Conservation (phyloP, 306 rosid genomes). For the Rosa lucieae region DNA sequence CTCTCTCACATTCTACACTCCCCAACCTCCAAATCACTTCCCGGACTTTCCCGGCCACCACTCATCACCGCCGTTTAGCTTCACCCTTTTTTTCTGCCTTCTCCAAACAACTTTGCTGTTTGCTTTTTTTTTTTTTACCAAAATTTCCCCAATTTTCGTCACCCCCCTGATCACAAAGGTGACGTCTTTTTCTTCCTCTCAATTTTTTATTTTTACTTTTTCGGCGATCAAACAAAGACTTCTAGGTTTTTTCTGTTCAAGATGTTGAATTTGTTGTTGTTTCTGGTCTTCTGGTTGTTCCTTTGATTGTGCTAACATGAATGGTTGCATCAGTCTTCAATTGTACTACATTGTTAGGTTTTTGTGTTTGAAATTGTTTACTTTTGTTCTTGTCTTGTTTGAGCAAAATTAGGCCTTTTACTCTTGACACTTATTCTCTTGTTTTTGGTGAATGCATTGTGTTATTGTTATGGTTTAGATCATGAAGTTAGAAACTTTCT, state of each 20-base stretch:
- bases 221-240: neutral
- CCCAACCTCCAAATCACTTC: neutral
- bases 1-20: neutral
- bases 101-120: neutral
- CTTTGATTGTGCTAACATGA: neutral
- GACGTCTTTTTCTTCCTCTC: neutral
- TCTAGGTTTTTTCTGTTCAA: neutral
- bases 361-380: neutral
- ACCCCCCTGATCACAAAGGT: conserved; percentile 9
- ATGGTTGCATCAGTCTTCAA: neutral
- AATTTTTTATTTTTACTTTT: neutral
- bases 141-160: neutral
- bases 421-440: neutral
- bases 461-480: neutral
- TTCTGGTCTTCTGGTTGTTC: neutral
- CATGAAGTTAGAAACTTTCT: neutral
- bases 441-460: neutral
- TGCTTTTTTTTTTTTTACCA: neutral
- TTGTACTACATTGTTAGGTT: conserved; percentile 1
- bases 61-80: neutral
- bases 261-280: neutral
- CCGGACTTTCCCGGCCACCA: neutral
- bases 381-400: neutral
- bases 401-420: neutral
- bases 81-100: neutral